Conservation (phyloP, 2,329 filamentous ascomycete species). For the Bipolaris cookei region DNA sequence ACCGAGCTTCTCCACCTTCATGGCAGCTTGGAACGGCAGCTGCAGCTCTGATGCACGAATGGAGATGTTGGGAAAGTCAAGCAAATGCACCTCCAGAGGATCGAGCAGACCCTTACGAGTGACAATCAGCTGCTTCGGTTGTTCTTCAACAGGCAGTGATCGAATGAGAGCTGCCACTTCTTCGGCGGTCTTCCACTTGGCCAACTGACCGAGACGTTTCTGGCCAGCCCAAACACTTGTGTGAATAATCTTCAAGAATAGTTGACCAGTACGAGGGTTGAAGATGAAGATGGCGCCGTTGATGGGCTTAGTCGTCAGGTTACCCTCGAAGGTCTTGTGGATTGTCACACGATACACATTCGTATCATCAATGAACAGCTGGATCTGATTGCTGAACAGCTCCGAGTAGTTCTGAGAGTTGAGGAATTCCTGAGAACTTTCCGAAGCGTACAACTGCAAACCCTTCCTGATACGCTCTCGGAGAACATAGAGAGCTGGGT, state of each 20-base stretch:
- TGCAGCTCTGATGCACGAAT: slow-evolving; percentile 97
- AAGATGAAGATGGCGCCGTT: slow-evolving; percentile 99
- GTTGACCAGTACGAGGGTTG: slow-evolving; percentile 95
- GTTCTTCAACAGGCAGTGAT: slow-evolving; percentile 94
- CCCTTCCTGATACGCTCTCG: slow-evolving; percentile 98
- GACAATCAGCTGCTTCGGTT: slow-evolving; percentile 98
- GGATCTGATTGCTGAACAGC: slow-evolving; percentile 97
- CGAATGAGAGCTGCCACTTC: slow-evolving; percentile 98
- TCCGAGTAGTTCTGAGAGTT: slow-evolving; percentile 99
- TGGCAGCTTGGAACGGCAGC: slow-evolving; percentile 97
- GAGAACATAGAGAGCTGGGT: slow-evolving; percentile 92
- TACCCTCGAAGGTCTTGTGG: slow-evolving; percentile 99
- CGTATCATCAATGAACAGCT: slow-evolving; percentile 98
- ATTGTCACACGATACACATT: slow-evolving; percentile 99
- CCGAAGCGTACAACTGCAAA: slow-evolving; percentile 95
- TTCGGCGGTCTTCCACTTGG: slow-evolving; percentile 99
- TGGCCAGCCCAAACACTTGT: slow-evolving; percentile 99
- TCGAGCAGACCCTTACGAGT: slow-evolving; percentile 96
- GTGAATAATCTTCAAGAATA: slow-evolving; percentile 99
- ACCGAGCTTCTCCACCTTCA: slow-evolving; percentile 99
- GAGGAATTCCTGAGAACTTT: slow-evolving; percentile 98
- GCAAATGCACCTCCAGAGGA: slow-evolving; percentile 93
- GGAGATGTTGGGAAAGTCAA: slow-evolving; percentile 99
- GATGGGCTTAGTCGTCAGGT: slow-evolving; percentile 98
- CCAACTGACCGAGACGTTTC: slow-evolving; percentile 96